Conservation (phyloP, 257 asterid genomes). For the Petunia axillaris region DNA sequence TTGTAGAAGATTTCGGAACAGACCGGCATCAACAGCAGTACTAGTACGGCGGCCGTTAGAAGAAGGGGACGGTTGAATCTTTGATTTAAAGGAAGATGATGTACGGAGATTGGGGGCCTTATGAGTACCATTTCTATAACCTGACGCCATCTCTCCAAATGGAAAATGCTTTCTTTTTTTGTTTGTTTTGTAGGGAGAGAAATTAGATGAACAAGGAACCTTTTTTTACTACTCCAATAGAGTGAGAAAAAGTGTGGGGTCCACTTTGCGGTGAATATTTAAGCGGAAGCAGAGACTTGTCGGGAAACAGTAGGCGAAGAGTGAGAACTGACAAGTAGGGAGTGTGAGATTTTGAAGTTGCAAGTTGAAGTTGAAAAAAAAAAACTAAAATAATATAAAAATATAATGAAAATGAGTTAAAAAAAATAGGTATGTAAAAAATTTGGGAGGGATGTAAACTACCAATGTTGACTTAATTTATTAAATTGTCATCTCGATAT, state of each 20-base stretch:
- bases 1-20: slow-evolving; percentile 34
- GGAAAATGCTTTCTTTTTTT: neutral
- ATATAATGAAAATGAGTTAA: too few species aligned
- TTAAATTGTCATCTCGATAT: too few species aligned
- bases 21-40: slow-evolving; percentile 62
- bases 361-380: too few species aligned
- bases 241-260: neutral
- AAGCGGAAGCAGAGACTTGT: neutral
- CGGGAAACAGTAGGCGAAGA: slow-evolving; percentile 1
- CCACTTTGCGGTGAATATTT: too few species aligned
- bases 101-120: slow-evolving; percentile 64
- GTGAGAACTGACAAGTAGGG: slow-evolving; percentile 42
- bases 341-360: neutral
- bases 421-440: too few species aligned
- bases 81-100: slow-evolving; percentile 87
- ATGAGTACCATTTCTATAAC: slow-evolving; percentile 65
- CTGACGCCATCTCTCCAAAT: slow-evolving; percentile 59
- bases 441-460: too few species aligned
- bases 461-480: too few species aligned
- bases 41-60: slow-evolving; percentile 78
- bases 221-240: neutral
- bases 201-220: too few species aligned
- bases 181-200: slow-evolving; percentile 7
- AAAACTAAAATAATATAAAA: too few species aligned
- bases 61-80: slow-evolving; percentile 52